phyloP scores from a whole-genome alignment of 2,329 filamentous ascomycete genomes.

The Hypomyces rosellus region DNA sequence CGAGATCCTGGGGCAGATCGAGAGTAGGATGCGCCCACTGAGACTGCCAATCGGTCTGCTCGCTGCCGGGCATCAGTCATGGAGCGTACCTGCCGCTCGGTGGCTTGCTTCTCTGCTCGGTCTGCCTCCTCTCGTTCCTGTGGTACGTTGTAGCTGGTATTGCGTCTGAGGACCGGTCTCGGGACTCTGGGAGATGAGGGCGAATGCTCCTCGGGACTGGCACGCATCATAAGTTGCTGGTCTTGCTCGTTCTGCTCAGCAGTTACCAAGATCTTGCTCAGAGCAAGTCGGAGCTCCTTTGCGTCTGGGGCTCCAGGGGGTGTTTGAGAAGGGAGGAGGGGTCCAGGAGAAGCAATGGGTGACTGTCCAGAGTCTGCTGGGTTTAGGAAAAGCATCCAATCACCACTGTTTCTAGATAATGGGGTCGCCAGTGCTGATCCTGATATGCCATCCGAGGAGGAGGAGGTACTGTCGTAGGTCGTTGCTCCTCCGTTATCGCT shows the following conservation, averaged over 20 bases:
- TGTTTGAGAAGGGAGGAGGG: constrained; percentile 9
- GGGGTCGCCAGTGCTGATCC: neutral
- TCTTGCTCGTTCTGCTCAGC: constrained; percentile 22
- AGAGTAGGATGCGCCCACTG: constrained; percentile 25
- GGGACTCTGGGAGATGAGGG: constrained; percentile 17
- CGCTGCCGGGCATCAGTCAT: constrained; percentile 35
- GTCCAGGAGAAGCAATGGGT: constrained; percentile 21
- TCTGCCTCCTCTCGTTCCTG: constrained; percentile 35
- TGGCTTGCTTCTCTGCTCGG: constrained; percentile 31
- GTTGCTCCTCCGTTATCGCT: constrained; percentile 17
- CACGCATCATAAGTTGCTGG: constrained; percentile 3
- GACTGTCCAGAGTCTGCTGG: constrained; percentile 13
- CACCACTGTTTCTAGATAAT: constrained; percentile 3
- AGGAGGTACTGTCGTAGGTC: neutral
- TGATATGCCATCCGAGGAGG: constrained; percentile 1
- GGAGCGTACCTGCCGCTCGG: constrained; percentile 32
- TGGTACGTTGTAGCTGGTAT: constrained; percentile 37
- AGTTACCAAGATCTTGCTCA: constrained; percentile 31
- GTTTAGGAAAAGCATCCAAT: constrained; percentile 3
- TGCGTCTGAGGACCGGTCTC: constrained; percentile 35
- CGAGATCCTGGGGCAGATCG: constrained; percentile 32
- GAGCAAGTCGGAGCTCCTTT: constrained; percentile 30
- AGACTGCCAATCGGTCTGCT: constrained; percentile 33
- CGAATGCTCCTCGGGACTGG: neutral
- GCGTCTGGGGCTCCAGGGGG: constrained; percentile 33